Evolutionary conservation across 306 rosid species (phyloP).

Genomic region (Trichosanthes cucumerina): DNA sequence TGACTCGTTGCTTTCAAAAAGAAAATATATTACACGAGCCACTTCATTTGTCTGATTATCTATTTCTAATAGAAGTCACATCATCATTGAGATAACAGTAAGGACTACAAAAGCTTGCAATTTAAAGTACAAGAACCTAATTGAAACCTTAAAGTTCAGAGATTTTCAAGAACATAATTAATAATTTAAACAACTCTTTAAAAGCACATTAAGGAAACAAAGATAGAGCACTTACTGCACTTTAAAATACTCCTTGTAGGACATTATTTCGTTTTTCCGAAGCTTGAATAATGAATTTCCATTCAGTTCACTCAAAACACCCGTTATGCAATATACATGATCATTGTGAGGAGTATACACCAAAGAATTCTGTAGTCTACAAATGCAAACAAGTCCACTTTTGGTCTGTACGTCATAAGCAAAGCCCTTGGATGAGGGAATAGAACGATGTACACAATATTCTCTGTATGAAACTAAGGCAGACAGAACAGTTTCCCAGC

Average conservation of each 20-base stretch:
- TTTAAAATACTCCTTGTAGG: slow-evolving; percentile 48
- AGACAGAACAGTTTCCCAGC: slow-evolving; percentile 52
- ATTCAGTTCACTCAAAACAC: slow-evolving; percentile 25
- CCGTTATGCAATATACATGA: slow-evolving; percentile 38
- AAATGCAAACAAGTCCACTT: slow-evolving; percentile 39
- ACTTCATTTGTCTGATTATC: not conserved
- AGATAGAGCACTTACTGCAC: slow-evolving; percentile 28
- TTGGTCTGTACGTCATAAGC: slow-evolving; percentile 20
- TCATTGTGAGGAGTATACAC: slow-evolving; percentile 65
- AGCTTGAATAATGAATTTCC: slow-evolving; percentile 42
- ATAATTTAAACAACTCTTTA: not conserved
- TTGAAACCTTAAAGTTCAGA: not conserved
- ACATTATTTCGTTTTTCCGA: slow-evolving; percentile 24
- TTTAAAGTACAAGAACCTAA: not conserved
- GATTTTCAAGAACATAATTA: not conserved
- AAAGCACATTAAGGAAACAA: not conserved
- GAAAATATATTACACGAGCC: not conserved
- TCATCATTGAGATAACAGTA: not conserved
- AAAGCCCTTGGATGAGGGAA: slow-evolving; percentile 10
- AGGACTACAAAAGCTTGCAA: not conserved
- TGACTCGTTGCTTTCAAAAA: not conserved
- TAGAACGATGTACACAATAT: slow-evolving; percentile 11
- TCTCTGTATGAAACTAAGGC: slow-evolving; percentile 19
- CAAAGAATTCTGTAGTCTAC: slow-evolving; percentile 45
- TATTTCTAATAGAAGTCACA: not conserved